Evolutionary conservation across 768 basidiomycete genomes (phyloP).

Genomic region (Lentinula boryana): DNA sequence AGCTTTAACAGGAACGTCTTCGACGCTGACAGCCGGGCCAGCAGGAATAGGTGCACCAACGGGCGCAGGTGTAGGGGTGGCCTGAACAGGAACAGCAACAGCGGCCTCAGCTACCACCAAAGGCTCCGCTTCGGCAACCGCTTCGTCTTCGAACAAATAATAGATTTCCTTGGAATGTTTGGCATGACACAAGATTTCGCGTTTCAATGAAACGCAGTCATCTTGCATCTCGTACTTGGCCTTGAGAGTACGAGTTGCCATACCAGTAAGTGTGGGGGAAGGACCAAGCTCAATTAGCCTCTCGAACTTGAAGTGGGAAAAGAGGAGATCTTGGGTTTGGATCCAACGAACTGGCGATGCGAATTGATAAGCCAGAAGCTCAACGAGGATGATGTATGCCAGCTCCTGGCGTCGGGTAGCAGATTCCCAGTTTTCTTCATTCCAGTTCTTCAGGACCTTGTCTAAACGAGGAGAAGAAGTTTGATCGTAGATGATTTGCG

Average conservation of each 20-base stretch:
- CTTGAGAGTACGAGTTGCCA: slow-evolving; percentile 87
- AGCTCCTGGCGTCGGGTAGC: slow-evolving; percentile 84
- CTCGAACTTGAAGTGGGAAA: slow-evolving; percentile 82
- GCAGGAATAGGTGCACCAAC: slow-evolving; percentile 35
- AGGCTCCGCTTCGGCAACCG: slow-evolving; percentile 35
- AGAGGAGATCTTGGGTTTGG: slow-evolving; percentile 94
- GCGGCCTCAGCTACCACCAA: slow-evolving; percentile 29
- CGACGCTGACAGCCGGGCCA: slow-evolving; percentile 67
- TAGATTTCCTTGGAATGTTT: slow-evolving; percentile 98
- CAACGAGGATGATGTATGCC: slow-evolving; percentile 94
- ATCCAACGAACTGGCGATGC: slow-evolving; percentile 99
- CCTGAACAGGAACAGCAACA: slow-evolving; percentile 32
- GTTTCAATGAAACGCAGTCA: slow-evolving; percentile 72
- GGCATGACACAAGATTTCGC: slow-evolving; percentile 85
- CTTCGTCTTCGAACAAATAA: slow-evolving; percentile 93
- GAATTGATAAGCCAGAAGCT: slow-evolving; percentile 96
- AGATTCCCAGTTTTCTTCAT: slow-evolving; percentile 82
- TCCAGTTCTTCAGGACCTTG: slow-evolving; percentile 93
- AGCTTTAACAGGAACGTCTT: slow-evolving; percentile 90
- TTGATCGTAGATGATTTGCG: slow-evolving; percentile 93
- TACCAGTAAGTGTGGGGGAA: slow-evolving; percentile 92
- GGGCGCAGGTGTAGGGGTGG: slow-evolving; percentile 36
- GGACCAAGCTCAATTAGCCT: slow-evolving; percentile 95
- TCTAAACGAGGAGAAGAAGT: slow-evolving; percentile 93
- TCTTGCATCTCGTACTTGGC: slow-evolving; percentile 91